phyloP scores from a whole-genome alignment of 331 rosid genomes.

The Dryas integrifolia region DNA sequence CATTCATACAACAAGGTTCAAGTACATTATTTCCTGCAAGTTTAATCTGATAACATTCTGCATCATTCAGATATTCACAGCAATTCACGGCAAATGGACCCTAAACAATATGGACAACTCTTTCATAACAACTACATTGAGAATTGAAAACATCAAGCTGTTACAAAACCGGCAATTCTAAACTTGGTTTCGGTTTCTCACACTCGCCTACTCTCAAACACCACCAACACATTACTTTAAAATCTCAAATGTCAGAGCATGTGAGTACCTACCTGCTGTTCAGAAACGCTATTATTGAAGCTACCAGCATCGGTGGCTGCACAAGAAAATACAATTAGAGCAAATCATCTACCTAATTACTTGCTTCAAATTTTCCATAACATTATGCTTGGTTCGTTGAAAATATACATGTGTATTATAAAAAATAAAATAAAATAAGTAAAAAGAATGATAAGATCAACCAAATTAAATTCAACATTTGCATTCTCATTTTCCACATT shows the following conservation, averaged over 20 bases:
- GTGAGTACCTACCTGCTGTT: conserved; percentile 63
- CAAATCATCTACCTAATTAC: not conserved
- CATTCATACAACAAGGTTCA: too few relatives aligned
- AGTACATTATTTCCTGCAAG: too few relatives aligned
- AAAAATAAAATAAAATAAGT: too few relatives aligned
- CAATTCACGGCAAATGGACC: too few relatives aligned
- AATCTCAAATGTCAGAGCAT: conserved; percentile 7
- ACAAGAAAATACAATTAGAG: conserved; percentile 27
- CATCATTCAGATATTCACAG: too few relatives aligned
- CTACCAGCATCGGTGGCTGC: conserved; percentile 76
- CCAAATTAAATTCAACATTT: not conserved
- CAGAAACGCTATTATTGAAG: conserved; percentile 83
- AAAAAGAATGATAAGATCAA: too few relatives aligned
- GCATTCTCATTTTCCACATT: not conserved
- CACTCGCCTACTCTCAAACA: not conserved
- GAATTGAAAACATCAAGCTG: not conserved
- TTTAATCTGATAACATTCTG: too few relatives aligned
- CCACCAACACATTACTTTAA: not conserved
- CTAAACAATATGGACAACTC: too few relatives aligned
- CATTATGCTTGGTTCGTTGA: not conserved
- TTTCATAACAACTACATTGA: not conserved
- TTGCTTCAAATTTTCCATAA: not conserved
- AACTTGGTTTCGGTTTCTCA: not conserved
- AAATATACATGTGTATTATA: too few relatives aligned
- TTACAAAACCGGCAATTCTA: not conserved